Percentiles rank a stretch among this genome's conserved stretches.
Evolutionary conservation across 1,139 yeast species (phyloP).

Genomic region (Zygosaccharomyces sapae): DNA sequence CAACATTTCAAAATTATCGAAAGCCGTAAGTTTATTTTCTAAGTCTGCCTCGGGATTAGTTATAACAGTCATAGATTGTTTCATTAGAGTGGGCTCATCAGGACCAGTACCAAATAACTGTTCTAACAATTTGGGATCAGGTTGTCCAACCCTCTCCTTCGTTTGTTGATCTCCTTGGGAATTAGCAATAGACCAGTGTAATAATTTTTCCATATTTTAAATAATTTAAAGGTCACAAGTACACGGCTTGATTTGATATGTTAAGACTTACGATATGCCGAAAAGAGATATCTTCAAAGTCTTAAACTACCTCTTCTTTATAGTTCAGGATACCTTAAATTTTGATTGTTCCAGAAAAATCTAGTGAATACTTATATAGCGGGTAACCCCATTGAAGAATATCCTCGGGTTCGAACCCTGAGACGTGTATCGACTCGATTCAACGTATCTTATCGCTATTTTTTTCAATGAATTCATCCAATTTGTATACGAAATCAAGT

Average conservation of each 20-base stretch:
- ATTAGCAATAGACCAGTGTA: conserved; percentile 88
- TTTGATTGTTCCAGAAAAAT: conserved; percentile 6
- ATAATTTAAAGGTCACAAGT: neutral
- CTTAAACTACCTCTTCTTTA: neutral
- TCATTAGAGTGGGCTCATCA: conserved; percentile 85
- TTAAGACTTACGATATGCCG: too few relatives aligned
- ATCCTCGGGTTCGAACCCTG: neutral
- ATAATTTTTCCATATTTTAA: conserved; percentile 69
- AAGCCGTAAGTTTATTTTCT: conserved; percentile 67
- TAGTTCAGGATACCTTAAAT: neutral
- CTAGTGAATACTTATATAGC: neutral
- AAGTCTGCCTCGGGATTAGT: conserved; percentile 56
- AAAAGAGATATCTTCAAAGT: too few relatives aligned
- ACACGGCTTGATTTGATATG: too few relatives aligned
- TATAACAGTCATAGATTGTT: conserved; percentile 62
- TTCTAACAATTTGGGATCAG: conserved; percentile 72
- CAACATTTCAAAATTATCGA: conserved; percentile 90
- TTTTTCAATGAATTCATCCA: conserved; percentile 33
- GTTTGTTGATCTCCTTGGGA: conserved; percentile 66
- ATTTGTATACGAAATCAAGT: conserved; percentile 54
- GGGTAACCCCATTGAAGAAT: conserved; percentile 1
- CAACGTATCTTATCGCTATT: conserved; percentile 24
- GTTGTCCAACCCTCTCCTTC: conserved; percentile 54
- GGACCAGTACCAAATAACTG: conserved; percentile 76
- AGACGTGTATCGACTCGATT: neutral